Evolutionary conservation across 306 rosid genomes (phyloP).

Genomic region (Arachis stenosperma): DNA sequence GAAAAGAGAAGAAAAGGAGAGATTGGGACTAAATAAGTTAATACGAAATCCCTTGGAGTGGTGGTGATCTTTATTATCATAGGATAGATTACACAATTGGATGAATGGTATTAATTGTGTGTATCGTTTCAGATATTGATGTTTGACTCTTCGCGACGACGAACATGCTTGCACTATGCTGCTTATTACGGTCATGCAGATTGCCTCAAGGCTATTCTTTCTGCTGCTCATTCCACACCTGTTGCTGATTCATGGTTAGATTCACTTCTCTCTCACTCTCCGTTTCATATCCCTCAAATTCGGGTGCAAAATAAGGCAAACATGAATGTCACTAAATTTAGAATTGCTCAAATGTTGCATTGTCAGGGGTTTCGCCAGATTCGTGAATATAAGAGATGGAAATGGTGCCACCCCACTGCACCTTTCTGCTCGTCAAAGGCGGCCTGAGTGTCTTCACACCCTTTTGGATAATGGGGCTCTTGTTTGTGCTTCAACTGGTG

Average conservation of each 20-base stretch:
- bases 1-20: not conserved
- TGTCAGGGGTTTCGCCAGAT: constrained; percentile 85
- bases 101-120: constrained; percentile 30
- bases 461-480: constrained; percentile 89
- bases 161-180: constrained; percentile 92
- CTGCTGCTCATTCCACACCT: constrained; percentile 72
- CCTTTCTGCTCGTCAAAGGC: constrained; percentile 76
- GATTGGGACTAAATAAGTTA: not conserved
- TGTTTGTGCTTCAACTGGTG: constrained; percentile 78
- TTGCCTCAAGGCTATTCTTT: constrained; percentile 76
- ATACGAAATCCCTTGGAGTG: not conserved
- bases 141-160: constrained; percentile 75
- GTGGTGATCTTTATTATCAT: constrained; percentile 18
- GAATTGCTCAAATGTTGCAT: constrained; percentile 28
- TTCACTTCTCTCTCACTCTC: not conserved
- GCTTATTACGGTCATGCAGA: constrained; percentile 80
- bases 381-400: constrained; percentile 89
- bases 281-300: not conserved
- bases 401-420: constrained; percentile 87
- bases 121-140: constrained; percentile 64
- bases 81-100: not conserved
- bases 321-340: constrained; percentile 6
- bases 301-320: not conserved
- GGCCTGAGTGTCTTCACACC: constrained; percentile 62
- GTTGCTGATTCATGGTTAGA: constrained; percentile 82